phyloP scores from a whole-genome alignment of 352 stramenopile species.

The Phytopythium kandeliae region DNA sequence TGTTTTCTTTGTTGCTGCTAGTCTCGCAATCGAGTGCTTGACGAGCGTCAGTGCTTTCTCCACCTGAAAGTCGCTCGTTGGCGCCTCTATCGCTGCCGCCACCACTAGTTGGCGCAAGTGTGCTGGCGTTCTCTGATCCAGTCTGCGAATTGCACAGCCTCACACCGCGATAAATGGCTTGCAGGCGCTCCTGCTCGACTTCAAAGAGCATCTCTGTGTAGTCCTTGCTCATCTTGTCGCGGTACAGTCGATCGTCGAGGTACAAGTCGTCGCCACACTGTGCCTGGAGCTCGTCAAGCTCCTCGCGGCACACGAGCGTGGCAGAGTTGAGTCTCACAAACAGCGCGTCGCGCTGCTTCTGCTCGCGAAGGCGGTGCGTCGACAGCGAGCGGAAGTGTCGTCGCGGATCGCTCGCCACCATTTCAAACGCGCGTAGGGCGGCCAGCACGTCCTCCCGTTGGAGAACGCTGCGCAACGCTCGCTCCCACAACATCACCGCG shows the following conservation, averaged over 20 bases:
- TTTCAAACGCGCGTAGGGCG: conserved; percentile 37
- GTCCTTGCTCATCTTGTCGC: conserved; percentile 72
- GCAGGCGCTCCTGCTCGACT: conserved; percentile 64
- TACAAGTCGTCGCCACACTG: conserved; percentile 37
- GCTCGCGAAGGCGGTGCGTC: conserved; percentile 48
- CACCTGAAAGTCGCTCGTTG: background rate
- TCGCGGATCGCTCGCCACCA: conserved; percentile 59
- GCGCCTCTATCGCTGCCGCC: background rate
- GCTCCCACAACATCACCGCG: conserved; percentile 63
- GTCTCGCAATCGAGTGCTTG: background rate
- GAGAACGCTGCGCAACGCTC: conserved; percentile 28
- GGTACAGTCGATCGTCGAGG: conserved; percentile 37
- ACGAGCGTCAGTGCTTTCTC: background rate
- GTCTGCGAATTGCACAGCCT: background rate
- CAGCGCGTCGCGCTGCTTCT: conserved; percentile 56
- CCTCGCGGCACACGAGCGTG: conserved; percentile 36
- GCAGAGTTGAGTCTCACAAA: conserved; percentile 52
- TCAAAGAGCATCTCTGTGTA: conserved; percentile 70
- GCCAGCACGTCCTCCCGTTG: conserved; percentile 40
- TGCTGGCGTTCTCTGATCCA: too few species aligned
- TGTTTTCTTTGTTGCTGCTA: background rate
- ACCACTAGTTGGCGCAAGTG: background rate
- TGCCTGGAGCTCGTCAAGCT: conserved; percentile 38
- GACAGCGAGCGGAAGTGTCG: conserved; percentile 68
- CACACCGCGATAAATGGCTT: conserved; percentile 43